A percentile compares a stretch with the other conserved stretches of the same genome.
These are phyloP conservation scores for Ogataea hybrid DNA, from an alignment of 1,139 yeast genomes.

Conservation along the genomic window DNA sequence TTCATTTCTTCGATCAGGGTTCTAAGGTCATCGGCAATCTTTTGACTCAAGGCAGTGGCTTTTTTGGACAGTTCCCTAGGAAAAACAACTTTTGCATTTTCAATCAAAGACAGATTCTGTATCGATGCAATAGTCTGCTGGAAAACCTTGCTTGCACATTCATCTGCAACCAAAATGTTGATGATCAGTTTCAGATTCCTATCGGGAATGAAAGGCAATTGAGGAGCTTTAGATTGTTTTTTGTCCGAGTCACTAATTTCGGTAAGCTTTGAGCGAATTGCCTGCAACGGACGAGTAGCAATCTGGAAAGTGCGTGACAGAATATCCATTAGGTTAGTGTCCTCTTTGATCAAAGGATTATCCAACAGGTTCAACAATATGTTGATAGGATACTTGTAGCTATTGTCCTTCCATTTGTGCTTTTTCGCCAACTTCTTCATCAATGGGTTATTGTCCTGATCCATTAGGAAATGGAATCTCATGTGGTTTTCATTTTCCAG, in stretches of 20 bases:
- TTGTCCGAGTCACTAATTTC: conserved; percentile 24
- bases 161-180: conserved; percentile 74
- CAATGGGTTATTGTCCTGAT: conserved; percentile 65
- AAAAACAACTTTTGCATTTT: conserved; percentile 63
- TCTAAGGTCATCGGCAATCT: conserved; percentile 56
- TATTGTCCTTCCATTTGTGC: conserved; percentile 42
- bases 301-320: conserved; percentile 73
- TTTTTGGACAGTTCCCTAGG: conserved; percentile 65
- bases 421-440: conserved; percentile 42
- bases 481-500: conserved; percentile 68
- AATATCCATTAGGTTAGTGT: conserved; percentile 72
- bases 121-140: conserved; percentile 81
- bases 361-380: conserved; percentile 62
- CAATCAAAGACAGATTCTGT: conserved; percentile 68
- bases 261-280: conserved; percentile 37
- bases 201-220: conserved; percentile 66
- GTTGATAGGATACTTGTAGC: conserved; percentile 69
- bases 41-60: conserved; percentile 61
- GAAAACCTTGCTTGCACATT: conserved; percentile 82
- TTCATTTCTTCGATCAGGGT: conserved; percentile 48
- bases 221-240: conserved; percentile 25
- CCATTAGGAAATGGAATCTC: conserved; percentile 74
- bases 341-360: conserved; percentile 62
- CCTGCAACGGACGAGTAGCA: conserved; percentile 69
- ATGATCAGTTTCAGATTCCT: conserved; percentile 62